Percentiles rank a stretch among this genome's conserved stretches.
These are phyloP conservation scores for Ceratobasidium sp. DNA, from an alignment of 1,284 basidiomycete species.

Conservation along the genomic window DNA sequence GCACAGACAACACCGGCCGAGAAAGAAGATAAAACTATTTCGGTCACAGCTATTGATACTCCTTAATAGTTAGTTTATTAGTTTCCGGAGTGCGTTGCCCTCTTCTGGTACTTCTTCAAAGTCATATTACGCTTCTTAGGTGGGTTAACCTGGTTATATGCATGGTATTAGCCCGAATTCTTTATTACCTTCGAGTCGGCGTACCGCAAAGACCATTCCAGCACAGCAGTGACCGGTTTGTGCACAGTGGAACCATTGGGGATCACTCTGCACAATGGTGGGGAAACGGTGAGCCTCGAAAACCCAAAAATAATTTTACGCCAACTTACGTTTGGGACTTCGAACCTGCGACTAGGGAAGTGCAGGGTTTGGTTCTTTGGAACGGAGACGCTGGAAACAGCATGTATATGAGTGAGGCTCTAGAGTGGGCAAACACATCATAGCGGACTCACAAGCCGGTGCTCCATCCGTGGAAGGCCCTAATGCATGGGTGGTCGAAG, in stretches of 20 bases:
- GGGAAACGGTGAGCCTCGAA: too few relatives aligned
- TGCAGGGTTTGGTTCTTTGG: not conserved
- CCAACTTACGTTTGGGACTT: too few relatives aligned
- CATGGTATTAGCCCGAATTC: too few relatives aligned
- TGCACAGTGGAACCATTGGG: constrained; percentile 44
- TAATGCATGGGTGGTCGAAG: not conserved
- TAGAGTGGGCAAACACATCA: too few relatives aligned
- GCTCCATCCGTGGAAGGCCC: not conserved
- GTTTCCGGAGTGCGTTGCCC: not conserved
- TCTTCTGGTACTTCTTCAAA: constrained; percentile 10
- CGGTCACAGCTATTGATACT: too few relatives aligned
- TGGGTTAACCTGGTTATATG: constrained; percentile 10
- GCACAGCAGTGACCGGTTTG: not conserved
- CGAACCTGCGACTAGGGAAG: too few relatives aligned
- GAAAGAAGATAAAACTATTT: too few relatives aligned
- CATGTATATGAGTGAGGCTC: too few relatives aligned
- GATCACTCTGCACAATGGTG: not conserved
- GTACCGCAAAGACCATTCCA: constrained; percentile 44
- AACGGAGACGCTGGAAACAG: not conserved
- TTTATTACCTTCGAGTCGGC: not conserved
- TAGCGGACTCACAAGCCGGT: constrained; percentile 21
- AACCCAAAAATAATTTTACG: too few relatives aligned
- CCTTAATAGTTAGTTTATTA: too few relatives aligned
- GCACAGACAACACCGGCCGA: too few relatives aligned
- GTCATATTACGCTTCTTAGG: not conserved